These are phyloP conservation scores for Apostasia shenzhenica DNA, from an alignment of 106 monocot species.

Conservation along the genomic window DNA sequence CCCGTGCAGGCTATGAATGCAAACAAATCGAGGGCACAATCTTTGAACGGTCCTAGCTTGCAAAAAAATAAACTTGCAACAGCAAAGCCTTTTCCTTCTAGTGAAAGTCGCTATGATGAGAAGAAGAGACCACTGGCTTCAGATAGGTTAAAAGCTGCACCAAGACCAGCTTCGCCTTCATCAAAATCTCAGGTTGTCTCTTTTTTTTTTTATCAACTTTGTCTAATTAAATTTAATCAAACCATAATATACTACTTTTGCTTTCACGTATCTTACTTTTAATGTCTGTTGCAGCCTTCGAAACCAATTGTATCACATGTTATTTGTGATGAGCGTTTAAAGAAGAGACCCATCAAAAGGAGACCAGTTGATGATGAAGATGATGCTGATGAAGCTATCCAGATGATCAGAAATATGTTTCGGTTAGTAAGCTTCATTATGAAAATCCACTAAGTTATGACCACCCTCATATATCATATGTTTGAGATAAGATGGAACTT, in stretches of 20 bases:
- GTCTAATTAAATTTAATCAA: not conserved
- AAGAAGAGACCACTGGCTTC: constrained; percentile 21
- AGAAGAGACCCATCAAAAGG: constrained; percentile 33
- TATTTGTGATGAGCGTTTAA: constrained; percentile 15
- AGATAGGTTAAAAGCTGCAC: constrained; percentile 20
- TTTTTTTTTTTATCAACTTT: not conserved
- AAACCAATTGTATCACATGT: constrained; percentile 27
- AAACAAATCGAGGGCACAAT: constrained; percentile 27
- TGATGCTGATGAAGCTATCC: constrained; percentile 38
- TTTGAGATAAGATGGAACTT: not conserved
- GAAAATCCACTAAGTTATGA: too few species aligned
- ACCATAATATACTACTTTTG: not conserved
- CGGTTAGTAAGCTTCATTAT: constrained; percentile 19
- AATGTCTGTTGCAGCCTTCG: constrained; percentile 28
- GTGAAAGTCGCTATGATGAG: constrained; percentile 20
- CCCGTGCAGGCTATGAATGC: constrained; percentile 18
- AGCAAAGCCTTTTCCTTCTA: constrained; percentile 22
- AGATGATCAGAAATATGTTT: constrained; percentile 57
- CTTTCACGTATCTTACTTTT: not conserved
- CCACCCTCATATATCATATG: not conserved
- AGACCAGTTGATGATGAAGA: constrained; percentile 37
- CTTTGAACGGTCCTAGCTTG: constrained; percentile 10
- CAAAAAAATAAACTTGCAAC: constrained; percentile 12
- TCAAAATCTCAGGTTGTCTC: constrained; percentile 32
- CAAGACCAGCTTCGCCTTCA: constrained; percentile 16